Base-by-base conservation (phyloP, 2,329 filamentous ascomycete genomes). In the Ophiostoma sp. region DNA sequence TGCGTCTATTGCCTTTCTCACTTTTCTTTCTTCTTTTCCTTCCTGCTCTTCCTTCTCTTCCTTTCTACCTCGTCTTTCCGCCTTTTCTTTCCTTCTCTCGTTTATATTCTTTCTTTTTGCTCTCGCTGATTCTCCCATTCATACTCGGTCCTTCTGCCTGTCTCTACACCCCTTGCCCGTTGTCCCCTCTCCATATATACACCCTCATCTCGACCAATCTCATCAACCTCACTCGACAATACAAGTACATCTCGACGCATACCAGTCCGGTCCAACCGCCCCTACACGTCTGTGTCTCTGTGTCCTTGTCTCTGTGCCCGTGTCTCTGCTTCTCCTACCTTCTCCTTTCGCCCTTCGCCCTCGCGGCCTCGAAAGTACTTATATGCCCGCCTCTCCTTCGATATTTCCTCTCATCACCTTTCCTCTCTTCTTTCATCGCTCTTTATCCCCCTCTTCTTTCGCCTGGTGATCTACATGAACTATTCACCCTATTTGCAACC, bases 111-210 rank as follows among this genome's bases (percentile, higher is more conserved):
- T 27, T 3, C 3, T 14, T 2, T 60, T 36, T 38, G 8, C 55
- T 27, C 18, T 55, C 49, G 18, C n/a, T 27, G 12, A 36, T 36
- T 60, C 18, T 60, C 16, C n/a, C 2, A 16, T 52, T 11, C 14
- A 40, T 62, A 18, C 12, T n/a, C 12, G 55, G 55, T 40, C 36
- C 36, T 62, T 62, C 27, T 62, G 55, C 11, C 55, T 60, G 55
- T 62, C 55, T 62, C 27, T 60, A 40, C 55, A 27, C 12, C 55
- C 27, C 55, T 60, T 40, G 55, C 27, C 55, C 55, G 55, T 12
- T 12, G 36, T 12, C 9, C 36, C 55, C 36, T 60, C 55, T 18
- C 49, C 49, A 14, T 55, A n/a, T 55, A 55, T n/a, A 12, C 49
- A 16, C 49, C 49, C 49, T 62, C 58, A 62, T 40, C 18, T 62